phyloP scores from a whole-genome alignment of 129 eudicot genomes.

The Artemisia argyi region DNA sequence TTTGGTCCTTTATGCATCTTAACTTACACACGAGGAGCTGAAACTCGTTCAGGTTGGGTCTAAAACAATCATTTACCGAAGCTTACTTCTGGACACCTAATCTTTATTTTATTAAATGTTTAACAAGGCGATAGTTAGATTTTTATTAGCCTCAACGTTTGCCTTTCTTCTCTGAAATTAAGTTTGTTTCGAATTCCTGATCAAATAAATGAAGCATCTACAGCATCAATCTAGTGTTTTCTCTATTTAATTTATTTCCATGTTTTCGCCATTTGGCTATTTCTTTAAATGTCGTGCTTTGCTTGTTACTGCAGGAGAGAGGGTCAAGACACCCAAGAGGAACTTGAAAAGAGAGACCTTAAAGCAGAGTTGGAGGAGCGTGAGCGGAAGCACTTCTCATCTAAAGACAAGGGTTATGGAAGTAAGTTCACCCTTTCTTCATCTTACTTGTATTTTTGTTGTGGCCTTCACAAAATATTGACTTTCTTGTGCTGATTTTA shows the following conservation, averaged over 20 bases:
- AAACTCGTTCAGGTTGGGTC: too few species aligned
- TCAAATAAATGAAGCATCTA: neutral
- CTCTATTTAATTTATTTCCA: neutral
- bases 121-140: too few species aligned
- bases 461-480: neutral
- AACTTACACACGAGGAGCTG: too few species aligned
- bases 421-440: conserved; percentile 14
- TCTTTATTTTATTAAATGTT: too few species aligned
- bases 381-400: conserved; percentile 85
- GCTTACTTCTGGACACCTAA: too few species aligned
- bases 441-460: neutral
- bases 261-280: neutral
- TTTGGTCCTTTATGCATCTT: too few species aligned
- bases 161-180: neutral
- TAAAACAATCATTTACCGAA: too few species aligned
- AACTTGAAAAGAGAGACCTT: conserved; percentile 87
- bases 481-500: conserved; percentile 12
- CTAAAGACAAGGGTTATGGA: conserved; percentile 57
- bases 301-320: conserved; percentile 58
- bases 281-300: conserved; percentile 1
- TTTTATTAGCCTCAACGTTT: too few species aligned
- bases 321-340: conserved; percentile 99
- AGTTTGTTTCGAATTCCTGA: neutral
- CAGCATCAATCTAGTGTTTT: neutral
- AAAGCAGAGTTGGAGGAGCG: conserved; percentile 88